Conservation (phyloP, 768 basidiomycete genomes). For the Leccinum broughii region DNA sequence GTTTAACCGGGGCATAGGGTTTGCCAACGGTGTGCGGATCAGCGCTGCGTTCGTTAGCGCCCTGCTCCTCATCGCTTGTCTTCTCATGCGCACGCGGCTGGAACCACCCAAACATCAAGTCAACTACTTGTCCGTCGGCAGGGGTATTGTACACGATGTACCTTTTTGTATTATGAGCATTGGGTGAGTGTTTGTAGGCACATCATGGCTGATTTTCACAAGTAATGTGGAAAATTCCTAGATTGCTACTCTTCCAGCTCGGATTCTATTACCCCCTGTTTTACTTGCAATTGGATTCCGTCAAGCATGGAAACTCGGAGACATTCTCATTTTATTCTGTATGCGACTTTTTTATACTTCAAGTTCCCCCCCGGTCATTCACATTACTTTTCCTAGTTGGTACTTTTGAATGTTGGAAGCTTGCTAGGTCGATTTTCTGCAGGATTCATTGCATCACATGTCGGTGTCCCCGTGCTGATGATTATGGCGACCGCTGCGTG, state of each 20-base stretch:
- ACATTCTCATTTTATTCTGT: constrained; percentile 61
- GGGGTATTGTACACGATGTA: constrained; percentile 12
- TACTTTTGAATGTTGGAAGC: constrained; percentile 52
- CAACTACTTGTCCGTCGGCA: constrained; percentile 21
- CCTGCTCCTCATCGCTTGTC: constrained; percentile 35
- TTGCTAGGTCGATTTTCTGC: constrained; percentile 53
- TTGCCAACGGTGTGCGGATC: constrained; percentile 49
- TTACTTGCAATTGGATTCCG: constrained; percentile 55
- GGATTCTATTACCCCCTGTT: constrained; percentile 54
- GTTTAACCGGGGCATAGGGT: constrained; percentile 29
- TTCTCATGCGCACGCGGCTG: constrained; percentile 41
- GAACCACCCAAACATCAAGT: constrained; percentile 27
- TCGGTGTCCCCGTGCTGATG: constrained; percentile 47
- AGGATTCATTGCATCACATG: constrained; percentile 39
- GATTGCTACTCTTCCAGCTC: constrained; percentile 29
- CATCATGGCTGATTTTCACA: background rate
- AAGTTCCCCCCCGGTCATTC: background rate
- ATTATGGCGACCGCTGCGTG: constrained; percentile 36
- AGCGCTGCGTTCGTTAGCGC: constrained; percentile 45
- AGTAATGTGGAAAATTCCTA: background rate
- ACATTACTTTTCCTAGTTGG: constrained; percentile 36
- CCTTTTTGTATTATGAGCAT: constrained; percentile 20
- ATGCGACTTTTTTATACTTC: constrained; percentile 1
- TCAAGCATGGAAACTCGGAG: constrained; percentile 44
- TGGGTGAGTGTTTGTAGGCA: constrained; percentile 20